These are phyloP conservation scores for Cladophialophora psammophila DNA, from an alignment of 2,329 filamentous ascomycete species.

Conservation along the genomic window DNA sequence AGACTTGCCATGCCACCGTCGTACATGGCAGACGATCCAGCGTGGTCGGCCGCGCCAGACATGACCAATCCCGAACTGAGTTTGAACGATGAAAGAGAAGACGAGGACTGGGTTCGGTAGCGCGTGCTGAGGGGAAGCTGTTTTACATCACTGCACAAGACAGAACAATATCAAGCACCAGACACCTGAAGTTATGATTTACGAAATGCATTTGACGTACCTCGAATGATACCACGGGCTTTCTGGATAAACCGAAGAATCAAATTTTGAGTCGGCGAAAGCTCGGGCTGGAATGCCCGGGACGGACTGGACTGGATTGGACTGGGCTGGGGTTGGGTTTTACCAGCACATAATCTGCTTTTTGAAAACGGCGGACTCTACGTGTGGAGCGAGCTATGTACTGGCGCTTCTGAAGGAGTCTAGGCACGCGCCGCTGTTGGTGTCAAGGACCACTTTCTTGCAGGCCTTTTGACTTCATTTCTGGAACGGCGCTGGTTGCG, in stretches of 20 bases:
- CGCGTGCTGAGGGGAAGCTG: not conserved
- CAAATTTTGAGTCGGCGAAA: constrained; percentile 6
- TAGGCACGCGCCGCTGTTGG: not conserved
- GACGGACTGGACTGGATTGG: not conserved
- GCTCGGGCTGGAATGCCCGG: constrained; percentile 1
- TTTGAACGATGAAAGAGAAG: constrained; percentile 39
- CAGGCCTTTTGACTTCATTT: not conserved
- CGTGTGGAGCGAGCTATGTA: not conserved
- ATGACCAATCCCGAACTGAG: constrained; percentile 34
- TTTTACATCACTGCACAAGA: not conserved
- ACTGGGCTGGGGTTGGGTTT: not conserved
- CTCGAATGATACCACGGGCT: constrained; percentile 7
- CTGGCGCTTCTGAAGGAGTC: not conserved
- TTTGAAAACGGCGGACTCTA: not conserved
- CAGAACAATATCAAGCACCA: constrained; percentile 2
- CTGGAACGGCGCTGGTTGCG: not conserved
- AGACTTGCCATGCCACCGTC: constrained; percentile 22
- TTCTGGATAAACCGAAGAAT: constrained; percentile 7
- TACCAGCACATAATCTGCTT: not conserved
- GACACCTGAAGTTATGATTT: constrained; percentile 7
- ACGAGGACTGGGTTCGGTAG: constrained; percentile 41
- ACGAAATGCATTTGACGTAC: constrained; percentile 4
- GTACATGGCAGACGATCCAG: constrained; percentile 36
- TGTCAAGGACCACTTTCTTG: not conserved
- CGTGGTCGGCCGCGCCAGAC: constrained; percentile 39